Base-by-base conservation (phyloP, 129 eudicot species). In the Flaveria bidentis region DNA sequence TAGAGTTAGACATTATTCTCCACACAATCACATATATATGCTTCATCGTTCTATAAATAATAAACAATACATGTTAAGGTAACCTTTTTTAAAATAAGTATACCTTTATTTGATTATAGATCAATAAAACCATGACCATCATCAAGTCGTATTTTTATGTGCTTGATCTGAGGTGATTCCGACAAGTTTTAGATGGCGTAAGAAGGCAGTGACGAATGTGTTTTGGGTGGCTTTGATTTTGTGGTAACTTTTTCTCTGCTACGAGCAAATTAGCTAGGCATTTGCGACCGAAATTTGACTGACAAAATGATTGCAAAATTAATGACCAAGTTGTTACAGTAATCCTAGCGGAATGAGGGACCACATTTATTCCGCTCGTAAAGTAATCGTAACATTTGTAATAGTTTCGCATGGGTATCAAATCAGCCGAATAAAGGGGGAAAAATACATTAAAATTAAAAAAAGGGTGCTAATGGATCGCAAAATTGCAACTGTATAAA, bases 1-100 rank as follows among this genome's bases (percentile, higher is more conserved):
- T 80, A n/a, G n/a, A n/a, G n/a, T n/a, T n/a, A 74, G 20, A 53
- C 67, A 50, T 80, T 80, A 80, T 80, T 80, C 80, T 67, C 71
- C 25, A 80, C 33, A 74, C 74, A 74, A 74, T 56, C 76, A 80
- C 67, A 65, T 36, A 36, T 36, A 33, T 36, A 0, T 57, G 22
- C 83, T 66, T 66, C 75, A 69, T 73, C 30, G 45, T 73, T 80
- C 42, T 52, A 80, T 67, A 45, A 64, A 73, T 41, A 53, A 66
- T 17, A 23, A 62, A 73, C 14, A 44, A 41, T 4, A 62, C 4
- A 62, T 26, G 11, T 58, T 62, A 13, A 52, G 74, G 64, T 64
- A n/a, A 7, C 9, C 0, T 0, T 0, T 45, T 10, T 72, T 50
- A 41, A 71, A 79, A 62, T 15, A 28, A 28, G 26, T 51, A 45